Conservation (phyloP, 495 filamentous ascomycete species). For the Daldinia loculata region DNA sequence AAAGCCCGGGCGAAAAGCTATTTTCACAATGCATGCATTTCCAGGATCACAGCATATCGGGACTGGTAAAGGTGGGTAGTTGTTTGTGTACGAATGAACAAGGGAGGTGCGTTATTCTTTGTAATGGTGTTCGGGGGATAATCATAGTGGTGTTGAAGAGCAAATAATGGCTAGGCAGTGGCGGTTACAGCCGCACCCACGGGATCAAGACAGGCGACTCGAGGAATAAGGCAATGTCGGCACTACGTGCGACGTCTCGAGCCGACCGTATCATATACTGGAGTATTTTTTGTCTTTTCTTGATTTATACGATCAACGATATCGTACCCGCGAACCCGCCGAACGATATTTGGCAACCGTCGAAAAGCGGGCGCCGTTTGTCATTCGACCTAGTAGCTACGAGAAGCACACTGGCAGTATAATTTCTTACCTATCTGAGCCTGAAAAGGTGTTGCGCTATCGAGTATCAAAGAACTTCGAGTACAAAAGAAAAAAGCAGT, state of each 20-base stretch:
- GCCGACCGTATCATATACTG: conserved; percentile 18
- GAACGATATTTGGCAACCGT: conserved; percentile 45
- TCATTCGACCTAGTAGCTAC: conserved; percentile 43
- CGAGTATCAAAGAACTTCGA: conserved; percentile 43
- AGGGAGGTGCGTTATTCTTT: conserved; percentile 31
- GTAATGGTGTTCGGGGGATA: conserved; percentile 41
- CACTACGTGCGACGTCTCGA: conserved; percentile 31
- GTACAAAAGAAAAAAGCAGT: conserved; percentile 34
- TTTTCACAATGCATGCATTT: conserved; percentile 45
- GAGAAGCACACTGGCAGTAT: conserved; percentile 22
- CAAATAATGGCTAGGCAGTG: conserved; percentile 27
- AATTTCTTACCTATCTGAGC: conserved; percentile 40
- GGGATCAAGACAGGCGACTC: conserved; percentile 20
- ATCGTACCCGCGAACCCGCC: conserved; percentile 37
- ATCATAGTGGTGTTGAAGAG: conserved; percentile 35
- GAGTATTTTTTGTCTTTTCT: conserved; percentile 30
- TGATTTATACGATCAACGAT: conserved; percentile 25
- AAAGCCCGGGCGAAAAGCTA: conserved; percentile 41
- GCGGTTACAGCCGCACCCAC: conserved; percentile 13
- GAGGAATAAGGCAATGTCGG: conserved; percentile 27
- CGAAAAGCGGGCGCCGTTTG: conserved; percentile 43
- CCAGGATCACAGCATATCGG: conserved; percentile 45
- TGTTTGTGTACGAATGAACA: conserved; percentile 46
- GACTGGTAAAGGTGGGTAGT: conserved; percentile 39
- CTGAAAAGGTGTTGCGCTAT: conserved; percentile 46